Evolutionary conservation across 164 flowering plant genomes (phyloP).

Genomic region (Akebia trifoliata): DNA sequence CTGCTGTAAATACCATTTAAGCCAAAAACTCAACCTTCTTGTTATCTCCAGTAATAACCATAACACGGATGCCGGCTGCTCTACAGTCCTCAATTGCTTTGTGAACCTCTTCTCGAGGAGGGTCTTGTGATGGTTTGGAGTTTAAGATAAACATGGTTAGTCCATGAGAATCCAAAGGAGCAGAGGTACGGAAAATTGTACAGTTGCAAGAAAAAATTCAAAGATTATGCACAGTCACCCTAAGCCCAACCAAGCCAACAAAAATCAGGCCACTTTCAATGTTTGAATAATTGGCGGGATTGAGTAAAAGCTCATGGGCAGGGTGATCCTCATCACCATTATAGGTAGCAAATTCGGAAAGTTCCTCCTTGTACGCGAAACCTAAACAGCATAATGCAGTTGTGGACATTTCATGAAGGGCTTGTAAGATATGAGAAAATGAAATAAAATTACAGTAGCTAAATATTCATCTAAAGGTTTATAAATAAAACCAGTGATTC

Average conservation of each 20-base stretch:
- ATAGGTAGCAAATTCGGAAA: conserved; percentile 64
- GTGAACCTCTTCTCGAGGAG: conserved; percentile 50
- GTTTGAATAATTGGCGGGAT: conserved; percentile 68
- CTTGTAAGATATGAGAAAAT: conserved; percentile 45
- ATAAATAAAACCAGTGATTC: too few species aligned
- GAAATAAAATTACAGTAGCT: too few species aligned
- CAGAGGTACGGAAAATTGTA: not conserved
- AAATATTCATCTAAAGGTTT: too few species aligned
- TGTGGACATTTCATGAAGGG: conserved; percentile 66
- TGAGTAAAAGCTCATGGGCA: conserved; percentile 72
- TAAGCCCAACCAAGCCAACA: conserved; percentile 84
- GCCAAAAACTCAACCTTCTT: too few species aligned
- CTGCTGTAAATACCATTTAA: too few species aligned
- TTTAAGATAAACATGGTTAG: not conserved
- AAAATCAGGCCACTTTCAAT: conserved; percentile 81
- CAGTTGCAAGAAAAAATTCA: not conserved
- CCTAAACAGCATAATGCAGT: conserved; percentile 81
- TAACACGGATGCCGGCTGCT: conserved; percentile 50
- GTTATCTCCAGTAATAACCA: conserved; percentile 57
- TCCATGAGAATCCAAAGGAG: not conserved
- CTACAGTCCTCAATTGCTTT: conserved; percentile 54
- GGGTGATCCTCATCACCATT: conserved; percentile 90
- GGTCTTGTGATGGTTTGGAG: conserved; percentile 29
- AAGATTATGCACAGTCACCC: conserved; percentile 46
- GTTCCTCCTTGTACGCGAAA: conserved; percentile 91